Base-by-base conservation (phyloP, 2,329 filamentous ascomycete genomes). In the Sclerotinia trifoliorum region DNA sequence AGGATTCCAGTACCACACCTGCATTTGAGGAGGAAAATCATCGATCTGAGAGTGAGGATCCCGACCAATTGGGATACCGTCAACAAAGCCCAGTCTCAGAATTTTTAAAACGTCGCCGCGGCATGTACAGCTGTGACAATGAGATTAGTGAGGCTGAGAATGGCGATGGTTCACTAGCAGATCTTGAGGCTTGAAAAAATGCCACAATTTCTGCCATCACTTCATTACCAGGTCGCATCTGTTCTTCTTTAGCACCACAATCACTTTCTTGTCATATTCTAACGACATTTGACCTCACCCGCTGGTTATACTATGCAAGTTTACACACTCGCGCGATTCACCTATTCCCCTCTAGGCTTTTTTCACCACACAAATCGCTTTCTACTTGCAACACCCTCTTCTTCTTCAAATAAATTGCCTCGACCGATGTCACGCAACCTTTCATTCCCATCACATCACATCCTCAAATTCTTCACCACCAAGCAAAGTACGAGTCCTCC, bases 111-210 rank as follows among this genome's bases (percentile, higher is more conserved):
- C 44, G 57, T 15, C 11, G 11, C 11, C 11, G 11, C 11, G 6
- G 7, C 3, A 8, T 8, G 0, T 35, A 48, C 19, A 17, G 48
- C 1, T 3, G 15, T n/a, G 7, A 48, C 0, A 1, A 32, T 13
- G 57, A 48, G 19, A 48, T 8, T 29, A n/a, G n/a, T 8, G n/a
- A 58, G 2, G 56, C 35, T 26, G n/a, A 44, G 0, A 44, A 51
- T 17, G 21, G 24, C 58, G n/a, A 49, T 39, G 26, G 3, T 21
- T 29, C 2, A 49, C 3, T 7, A 11, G 5, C 1, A 4, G 4
- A 5, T 35, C 4, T 5, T 8, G 5, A 44, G n/a, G n/a, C 17
- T 26, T 42, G 5, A 44, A 26, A 26, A 4, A 26, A 10, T 2
- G 10, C 11, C 42, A 8, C 3, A 58, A 24, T 8, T 44, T 19